Evolutionary conservation across 192 early-diverging fungal species (phyloP).

Genomic region (Coemansia sp.): DNA sequence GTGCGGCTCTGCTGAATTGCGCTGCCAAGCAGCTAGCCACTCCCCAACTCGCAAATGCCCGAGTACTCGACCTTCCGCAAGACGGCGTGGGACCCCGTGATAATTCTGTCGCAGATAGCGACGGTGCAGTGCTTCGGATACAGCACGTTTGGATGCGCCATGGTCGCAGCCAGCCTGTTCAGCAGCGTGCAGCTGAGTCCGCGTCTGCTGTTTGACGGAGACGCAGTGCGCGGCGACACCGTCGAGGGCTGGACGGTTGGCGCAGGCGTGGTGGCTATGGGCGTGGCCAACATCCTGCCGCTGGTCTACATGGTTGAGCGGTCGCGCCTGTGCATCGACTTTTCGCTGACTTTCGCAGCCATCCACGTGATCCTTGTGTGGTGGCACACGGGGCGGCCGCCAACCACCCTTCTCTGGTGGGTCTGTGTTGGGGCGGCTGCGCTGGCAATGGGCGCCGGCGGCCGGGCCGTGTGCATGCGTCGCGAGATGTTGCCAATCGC

Average conservation of each 20-base stretch:
- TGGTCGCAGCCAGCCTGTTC: constrained; percentile 24
- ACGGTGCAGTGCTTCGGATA: constrained; percentile 53
- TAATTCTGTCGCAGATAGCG: constrained; percentile 54
- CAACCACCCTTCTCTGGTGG: constrained; percentile 36
- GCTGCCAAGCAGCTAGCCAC: not conserved
- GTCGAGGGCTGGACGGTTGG: constrained; percentile 42
- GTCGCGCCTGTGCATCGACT: constrained; percentile 53
- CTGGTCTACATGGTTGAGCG: constrained; percentile 55
- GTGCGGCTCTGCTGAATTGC: not conserved
- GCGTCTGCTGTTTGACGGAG: constrained; percentile 32
- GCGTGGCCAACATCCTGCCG: constrained; percentile 31
- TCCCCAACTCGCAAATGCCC: constrained; percentile 7
- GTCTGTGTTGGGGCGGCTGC: constrained; percentile 9
- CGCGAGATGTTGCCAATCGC: constrained; percentile 54
- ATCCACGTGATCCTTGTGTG: constrained; percentile 47
- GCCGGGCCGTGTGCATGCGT: constrained; percentile 42
- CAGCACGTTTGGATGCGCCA: constrained; percentile 28
- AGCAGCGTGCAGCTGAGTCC: constrained; percentile 26
- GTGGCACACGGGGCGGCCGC: constrained; percentile 27
- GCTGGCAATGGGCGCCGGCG: constrained; percentile 40
- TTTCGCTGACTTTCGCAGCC: constrained; percentile 43
- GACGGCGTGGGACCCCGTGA: constrained; percentile 47
- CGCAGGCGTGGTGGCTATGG: constrained; percentile 22
- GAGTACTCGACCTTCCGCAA: constrained; percentile 37
- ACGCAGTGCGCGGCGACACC: constrained; percentile 40